Percentiles rank a stretch among this genome's conserved stretches.
phyloP scores from a whole-genome alignment of 345 rosid species.

The Sisymbrium altissimum region DNA sequence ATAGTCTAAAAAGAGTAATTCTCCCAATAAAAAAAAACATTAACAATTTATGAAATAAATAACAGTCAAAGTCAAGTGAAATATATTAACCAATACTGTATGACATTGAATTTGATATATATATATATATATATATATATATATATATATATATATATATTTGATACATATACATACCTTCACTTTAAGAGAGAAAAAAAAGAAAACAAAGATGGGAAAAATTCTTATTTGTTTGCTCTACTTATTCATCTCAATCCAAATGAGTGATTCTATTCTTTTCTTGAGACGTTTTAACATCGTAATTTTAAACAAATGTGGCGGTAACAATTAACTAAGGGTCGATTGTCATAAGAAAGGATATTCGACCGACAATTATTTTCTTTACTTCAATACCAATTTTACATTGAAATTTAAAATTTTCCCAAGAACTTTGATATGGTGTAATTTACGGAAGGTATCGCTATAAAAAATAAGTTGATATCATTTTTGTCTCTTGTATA shows the following conservation, averaged over 20 bases:
- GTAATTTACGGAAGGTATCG: constrained; percentile 5
- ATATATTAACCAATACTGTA: too few species aligned
- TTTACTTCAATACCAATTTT: not conserved
- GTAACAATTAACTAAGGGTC: not conserved
- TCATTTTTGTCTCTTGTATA: not conserved
- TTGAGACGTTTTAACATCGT: not conserved
- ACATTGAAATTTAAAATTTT: not conserved
- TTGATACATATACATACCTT: too few species aligned
- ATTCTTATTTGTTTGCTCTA: not conserved
- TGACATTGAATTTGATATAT: too few species aligned
- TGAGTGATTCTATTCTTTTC: not conserved
- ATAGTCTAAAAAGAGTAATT: too few species aligned
- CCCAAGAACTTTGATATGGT: constrained; percentile 11
- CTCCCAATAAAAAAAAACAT: too few species aligned
- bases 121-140: too few species aligned
- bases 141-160: too few species aligned
- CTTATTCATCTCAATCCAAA: not conserved
- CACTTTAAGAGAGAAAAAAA: not conserved
- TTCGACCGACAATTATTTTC: not conserved
- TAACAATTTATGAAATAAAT: too few species aligned
- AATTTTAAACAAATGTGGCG: not conserved
- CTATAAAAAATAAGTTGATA: too few species aligned
- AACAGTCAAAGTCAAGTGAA: too few species aligned
- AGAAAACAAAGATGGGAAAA: not conserved
- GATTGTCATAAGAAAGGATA: not conserved